Conservation (phyloP, 495 filamentous ascomycete species). For the Arthonia radiata region DNA sequence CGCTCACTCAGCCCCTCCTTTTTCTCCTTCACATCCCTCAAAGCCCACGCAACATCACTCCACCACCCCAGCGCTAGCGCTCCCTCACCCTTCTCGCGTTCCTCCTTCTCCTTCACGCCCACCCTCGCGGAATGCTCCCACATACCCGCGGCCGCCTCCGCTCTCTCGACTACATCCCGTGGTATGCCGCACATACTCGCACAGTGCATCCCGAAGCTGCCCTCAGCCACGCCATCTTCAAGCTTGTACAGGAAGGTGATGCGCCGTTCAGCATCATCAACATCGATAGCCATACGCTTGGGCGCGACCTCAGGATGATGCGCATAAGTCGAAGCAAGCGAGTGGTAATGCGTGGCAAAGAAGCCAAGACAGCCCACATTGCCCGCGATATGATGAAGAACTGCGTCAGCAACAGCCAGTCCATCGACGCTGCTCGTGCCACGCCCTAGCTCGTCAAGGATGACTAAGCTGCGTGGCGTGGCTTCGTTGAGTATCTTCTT, state of each 20-base stretch:
- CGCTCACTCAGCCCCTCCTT: conserved; percentile 10
- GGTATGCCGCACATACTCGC: conserved; percentile 94
- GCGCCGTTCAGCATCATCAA: conserved; percentile 58
- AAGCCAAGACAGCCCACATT: conserved; percentile 86
- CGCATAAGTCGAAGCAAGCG: conserved; percentile 70
- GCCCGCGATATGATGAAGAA: conserved; percentile 80
- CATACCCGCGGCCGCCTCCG: conserved; percentile 70
- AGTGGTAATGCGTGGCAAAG: conserved; percentile 97
- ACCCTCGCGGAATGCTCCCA: conserved; percentile 89
- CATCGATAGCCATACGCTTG: conserved; percentile 78
- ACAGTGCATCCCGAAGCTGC: conserved; percentile 98
- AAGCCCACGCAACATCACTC: conserved; percentile 72
- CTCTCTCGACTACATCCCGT: conserved; percentile 52
- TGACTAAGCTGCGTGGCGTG: conserved; percentile 82
- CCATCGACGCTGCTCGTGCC: conserved; percentile 83
- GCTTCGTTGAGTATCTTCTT: conserved; percentile 96
- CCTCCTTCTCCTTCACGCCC: conserved; percentile 67
- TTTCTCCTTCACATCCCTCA: conserved; percentile 25
- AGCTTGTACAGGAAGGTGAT: conserved; percentile 93
- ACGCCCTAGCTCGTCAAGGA: conserved; percentile 89
- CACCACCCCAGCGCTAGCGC: conserved; percentile 70
- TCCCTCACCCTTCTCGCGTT: conserved; percentile 31
- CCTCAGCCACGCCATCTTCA: conserved; percentile 85
- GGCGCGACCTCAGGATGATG: conserved; percentile 63
- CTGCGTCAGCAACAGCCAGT: conserved; percentile 71